These are phyloP conservation scores for Lichtheimia ornata DNA, from an alignment of 371 early-diverging fungal species.

Conservation along the genomic window DNA sequence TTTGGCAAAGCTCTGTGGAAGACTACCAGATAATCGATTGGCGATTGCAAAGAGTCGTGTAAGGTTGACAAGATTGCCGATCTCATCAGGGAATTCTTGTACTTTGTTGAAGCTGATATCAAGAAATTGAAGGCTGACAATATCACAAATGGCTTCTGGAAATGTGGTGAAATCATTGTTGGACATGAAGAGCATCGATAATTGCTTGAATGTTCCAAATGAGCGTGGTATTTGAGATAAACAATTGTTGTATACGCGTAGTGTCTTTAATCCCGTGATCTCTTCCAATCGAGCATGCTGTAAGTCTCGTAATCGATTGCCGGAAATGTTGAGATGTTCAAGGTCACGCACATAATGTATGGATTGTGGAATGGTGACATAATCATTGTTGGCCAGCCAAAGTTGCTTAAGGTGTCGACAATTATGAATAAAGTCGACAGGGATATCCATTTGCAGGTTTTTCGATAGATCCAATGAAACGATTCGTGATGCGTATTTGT, in stretches of 20 bases:
- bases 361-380: constrained; percentile 62
- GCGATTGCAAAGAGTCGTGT: constrained; percentile 69
- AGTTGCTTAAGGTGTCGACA: constrained; percentile 69
- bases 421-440: constrained; percentile 76
- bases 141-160: constrained; percentile 64
- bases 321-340: constrained; percentile 74
- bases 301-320: constrained; percentile 74
- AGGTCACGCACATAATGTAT: constrained; percentile 60
- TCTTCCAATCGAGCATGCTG: constrained; percentile 65
- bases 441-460: constrained; percentile 72
- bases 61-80: constrained; percentile 69
- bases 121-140: constrained; percentile 64
- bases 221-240: constrained; percentile 67
- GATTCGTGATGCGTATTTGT: constrained; percentile 66
- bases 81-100: constrained; percentile 68
- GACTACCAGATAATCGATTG: constrained; percentile 69
- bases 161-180: constrained; percentile 79
- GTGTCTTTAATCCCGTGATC: constrained; percentile 57
- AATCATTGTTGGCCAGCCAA: constrained; percentile 69
- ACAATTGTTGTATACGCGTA: constrained; percentile 77
- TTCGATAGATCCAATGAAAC: constrained; percentile 72
- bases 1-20: constrained; percentile 66
- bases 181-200: constrained; percentile 73
- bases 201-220: constrained; percentile 53
- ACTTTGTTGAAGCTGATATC: constrained; percentile 89